These are phyloP conservation scores for Tuber umbilicatum DNA, from an alignment of 495 filamentous ascomycete species.

Conservation along the genomic window DNA sequence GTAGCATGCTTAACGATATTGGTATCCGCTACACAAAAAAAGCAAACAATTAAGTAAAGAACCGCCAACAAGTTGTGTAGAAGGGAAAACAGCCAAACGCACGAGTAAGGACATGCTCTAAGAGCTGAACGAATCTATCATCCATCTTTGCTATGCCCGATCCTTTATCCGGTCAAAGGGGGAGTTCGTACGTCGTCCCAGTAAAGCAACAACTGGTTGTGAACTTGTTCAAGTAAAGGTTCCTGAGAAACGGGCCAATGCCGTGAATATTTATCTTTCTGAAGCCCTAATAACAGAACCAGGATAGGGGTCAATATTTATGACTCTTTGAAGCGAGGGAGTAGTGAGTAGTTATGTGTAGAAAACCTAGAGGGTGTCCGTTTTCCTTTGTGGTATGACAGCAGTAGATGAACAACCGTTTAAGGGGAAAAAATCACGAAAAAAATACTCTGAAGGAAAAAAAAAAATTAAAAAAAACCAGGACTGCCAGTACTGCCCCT, in stretches of 20 bases:
- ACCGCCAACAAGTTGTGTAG: not conserved
- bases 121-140: slow-evolving; percentile 64
- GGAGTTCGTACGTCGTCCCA: not conserved
- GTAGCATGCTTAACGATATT: slow-evolving; percentile 81
- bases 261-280: not conserved
- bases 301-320: not conserved
- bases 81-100: slow-evolving; percentile 43
- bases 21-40: slow-evolving; percentile 57
- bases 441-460: not conserved
- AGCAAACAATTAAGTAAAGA: slow-evolving; percentile 12
- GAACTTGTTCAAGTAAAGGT: not conserved
- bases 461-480: not conserved
- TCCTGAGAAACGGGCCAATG: not conserved
- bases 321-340: not conserved
- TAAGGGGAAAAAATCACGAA: not conserved
- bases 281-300: not conserved
- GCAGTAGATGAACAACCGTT: not conserved
- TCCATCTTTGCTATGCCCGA: slow-evolving; percentile 53
- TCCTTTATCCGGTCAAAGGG: not conserved
- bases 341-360: not conserved
- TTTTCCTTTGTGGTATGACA: not conserved
- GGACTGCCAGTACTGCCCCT: not conserved
- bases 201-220: not conserved
- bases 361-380: not conserved
- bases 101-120: slow-evolving; percentile 70